These are phyloP conservation scores for Dioscorea alata DNA, from an alignment of 106 monocot genomes.

Conservation along the genomic window DNA sequence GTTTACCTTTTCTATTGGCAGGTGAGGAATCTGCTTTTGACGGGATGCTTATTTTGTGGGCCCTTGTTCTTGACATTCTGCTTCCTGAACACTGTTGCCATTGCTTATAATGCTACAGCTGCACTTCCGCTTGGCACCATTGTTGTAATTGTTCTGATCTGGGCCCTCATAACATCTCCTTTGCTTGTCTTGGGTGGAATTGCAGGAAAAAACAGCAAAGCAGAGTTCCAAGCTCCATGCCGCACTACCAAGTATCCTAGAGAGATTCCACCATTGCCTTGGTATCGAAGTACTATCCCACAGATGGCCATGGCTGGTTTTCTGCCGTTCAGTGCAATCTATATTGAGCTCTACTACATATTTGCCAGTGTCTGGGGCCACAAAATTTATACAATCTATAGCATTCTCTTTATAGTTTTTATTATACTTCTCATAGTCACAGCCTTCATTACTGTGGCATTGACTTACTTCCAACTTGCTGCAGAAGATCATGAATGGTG, in stretches of 20 bases:
- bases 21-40: conserved; percentile 67
- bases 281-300: conserved; percentile 54
- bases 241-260: conserved; percentile 72
- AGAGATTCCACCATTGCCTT: conserved; percentile 59
- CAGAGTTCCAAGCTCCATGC: conserved; percentile 64
- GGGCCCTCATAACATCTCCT: conserved; percentile 70
- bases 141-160: conserved; percentile 67
- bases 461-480: conserved; percentile 80
- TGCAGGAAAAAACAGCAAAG: conserved; percentile 64
- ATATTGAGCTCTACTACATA: conserved; percentile 81
- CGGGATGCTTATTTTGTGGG: conserved; percentile 65
- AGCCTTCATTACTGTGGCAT: conserved; percentile 74
- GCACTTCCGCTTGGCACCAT: conserved; percentile 77
- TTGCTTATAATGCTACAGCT: conserved; percentile 60
- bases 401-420: conserved; percentile 77
- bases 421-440: conserved; percentile 76
- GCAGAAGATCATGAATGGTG: conserved; percentile 76
- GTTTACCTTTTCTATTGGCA: conserved; percentile 18
- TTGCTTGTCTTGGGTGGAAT: conserved; percentile 71
- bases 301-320: conserved; percentile 86
- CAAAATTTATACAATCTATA: conserved; percentile 69
- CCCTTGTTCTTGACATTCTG: conserved; percentile 78
- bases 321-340: conserved; percentile 77
- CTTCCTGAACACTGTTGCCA: conserved; percentile 75
- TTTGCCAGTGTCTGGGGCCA: conserved; percentile 84